Base-by-base conservation (phyloP, 805 yeast species). In the Nakazawaea ernobii region DNA sequence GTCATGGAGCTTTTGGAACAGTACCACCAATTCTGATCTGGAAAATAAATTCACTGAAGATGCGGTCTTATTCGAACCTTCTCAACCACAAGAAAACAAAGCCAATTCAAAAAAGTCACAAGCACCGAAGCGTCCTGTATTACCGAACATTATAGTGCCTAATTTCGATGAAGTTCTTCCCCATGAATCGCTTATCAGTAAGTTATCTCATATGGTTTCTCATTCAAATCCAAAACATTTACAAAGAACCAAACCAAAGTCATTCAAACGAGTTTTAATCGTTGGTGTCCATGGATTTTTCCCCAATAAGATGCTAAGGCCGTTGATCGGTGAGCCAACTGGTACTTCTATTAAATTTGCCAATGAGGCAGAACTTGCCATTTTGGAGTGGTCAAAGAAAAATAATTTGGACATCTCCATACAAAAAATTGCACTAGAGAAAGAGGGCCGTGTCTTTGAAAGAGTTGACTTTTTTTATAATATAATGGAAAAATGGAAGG, bases 241-340 rank as follows among this genome's bases (percentile, higher is more conserved):
- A 32, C 43, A 46, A 17, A 42, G 49, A 43, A 8, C 45, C 49
- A 28, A 43, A 29, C 58, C 69, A 0, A 50, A 55, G 3, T 27
- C 14, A 1, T 54, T 77, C 47, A 76, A 77, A 49, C 79, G 81
- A 52, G 86, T 86, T 0, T 74, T 92, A 29, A 84, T 94, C 32
- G 80, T 92, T 49, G 99, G 99, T 0, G 91, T 92, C 1, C 99
- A 92, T 67, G 99, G 99, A 0, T 92, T 91, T 59, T 92, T 94
- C 68, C 99, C 99, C 0, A 86, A 89, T 1, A 79, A 77, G 52
- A 82, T 89, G 74, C 71, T 94, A 8, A 68, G 99, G 44, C 90
- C 96, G 0, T 59, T 92, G 13, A 82, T 92, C 44, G 99, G 99
- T 2, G 90, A 91, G 52, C 99, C 99, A 4, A 94, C 95, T 17